Conservation (phyloP, 2,329 filamentous ascomycete genomes). For the Colletotrichum theobromicola region DNA sequence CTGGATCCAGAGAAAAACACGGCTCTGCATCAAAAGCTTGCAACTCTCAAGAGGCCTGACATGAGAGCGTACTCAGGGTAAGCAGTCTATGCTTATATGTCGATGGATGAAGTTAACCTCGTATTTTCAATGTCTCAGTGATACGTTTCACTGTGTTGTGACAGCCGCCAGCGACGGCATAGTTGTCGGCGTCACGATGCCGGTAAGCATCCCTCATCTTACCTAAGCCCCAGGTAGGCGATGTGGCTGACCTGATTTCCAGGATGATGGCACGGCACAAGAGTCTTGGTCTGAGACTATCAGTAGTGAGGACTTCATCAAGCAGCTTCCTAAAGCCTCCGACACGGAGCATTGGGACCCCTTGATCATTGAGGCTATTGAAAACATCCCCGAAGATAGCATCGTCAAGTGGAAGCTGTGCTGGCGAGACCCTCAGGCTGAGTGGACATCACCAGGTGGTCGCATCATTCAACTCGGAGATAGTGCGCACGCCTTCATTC, state of each 20-base stretch:
- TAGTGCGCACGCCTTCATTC: slow-evolving; percentile 24
- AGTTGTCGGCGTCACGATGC: not conserved
- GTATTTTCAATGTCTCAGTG: not conserved
- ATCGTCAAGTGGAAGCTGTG: slow-evolving; percentile 22
- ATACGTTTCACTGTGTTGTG: not conserved
- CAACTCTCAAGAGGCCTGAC: not conserved
- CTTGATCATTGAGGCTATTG: not conserved
- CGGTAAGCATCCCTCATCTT: not conserved
- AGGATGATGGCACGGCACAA: not conserved
- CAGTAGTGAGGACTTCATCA: not conserved
- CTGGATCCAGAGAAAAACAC: not conserved
- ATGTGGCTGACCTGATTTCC: not conserved
- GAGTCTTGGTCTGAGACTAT: not conserved
- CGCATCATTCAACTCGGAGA: slow-evolving; percentile 26
- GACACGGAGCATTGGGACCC: not conserved
- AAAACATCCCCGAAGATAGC: not conserved
- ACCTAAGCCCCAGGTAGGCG: accelerated
- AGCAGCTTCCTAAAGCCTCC: not conserved
- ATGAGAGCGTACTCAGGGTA: not conserved
- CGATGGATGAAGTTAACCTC: not conserved
- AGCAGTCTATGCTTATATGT: not conserved
- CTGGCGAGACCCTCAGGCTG: slow-evolving; percentile 15
- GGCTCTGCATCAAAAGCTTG: not conserved
- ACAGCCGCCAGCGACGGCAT: not conserved
- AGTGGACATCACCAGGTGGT: slow-evolving; percentile 18